Conservation (phyloP, 73 alveolate species). For the Paramecium tetraurelia region DNA sequence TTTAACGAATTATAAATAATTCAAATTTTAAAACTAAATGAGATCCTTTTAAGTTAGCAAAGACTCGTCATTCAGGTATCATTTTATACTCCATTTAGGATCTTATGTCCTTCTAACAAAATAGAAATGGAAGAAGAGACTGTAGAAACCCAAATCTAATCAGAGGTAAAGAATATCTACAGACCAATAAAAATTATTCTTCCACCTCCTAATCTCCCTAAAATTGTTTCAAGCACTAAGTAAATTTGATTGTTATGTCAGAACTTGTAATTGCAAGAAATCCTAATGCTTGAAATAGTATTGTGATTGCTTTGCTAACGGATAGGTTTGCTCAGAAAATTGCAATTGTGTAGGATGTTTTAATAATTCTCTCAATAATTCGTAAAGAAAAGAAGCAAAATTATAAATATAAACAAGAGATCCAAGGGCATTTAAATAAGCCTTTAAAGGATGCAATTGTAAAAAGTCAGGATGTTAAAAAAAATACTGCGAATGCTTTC, state of each 20-base stretch:
- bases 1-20: constrained; percentile 32
- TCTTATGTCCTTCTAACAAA: background rate
- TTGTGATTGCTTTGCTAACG: constrained; percentile 89
- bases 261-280: constrained; percentile 78
- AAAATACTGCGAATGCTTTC: constrained; percentile 77
- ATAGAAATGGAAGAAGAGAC: constrained; percentile 48
- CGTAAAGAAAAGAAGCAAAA: constrained; percentile 64
- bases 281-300: constrained; percentile 83
- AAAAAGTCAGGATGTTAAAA: constrained; percentile 74
- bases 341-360: constrained; percentile 82
- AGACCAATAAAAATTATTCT: constrained; percentile 24
- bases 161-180: background rate
- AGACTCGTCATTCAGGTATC: constrained; percentile 46
- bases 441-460: constrained; percentile 72
- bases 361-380: constrained; percentile 73
- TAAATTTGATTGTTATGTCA: background rate
- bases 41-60: constrained; percentile 1
- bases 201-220: background rate
- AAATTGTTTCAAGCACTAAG: background rate
- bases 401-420: constrained; percentile 70
- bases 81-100: background rate
- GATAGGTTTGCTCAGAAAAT: constrained; percentile 73
- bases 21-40: constrained; percentile 33
- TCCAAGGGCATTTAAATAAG: constrained; percentile 76
- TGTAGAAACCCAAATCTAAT: background rate